phyloP scores from a whole-genome alignment of 768 basidiomycete genomes.

The Mrakia blollopis region DNA sequence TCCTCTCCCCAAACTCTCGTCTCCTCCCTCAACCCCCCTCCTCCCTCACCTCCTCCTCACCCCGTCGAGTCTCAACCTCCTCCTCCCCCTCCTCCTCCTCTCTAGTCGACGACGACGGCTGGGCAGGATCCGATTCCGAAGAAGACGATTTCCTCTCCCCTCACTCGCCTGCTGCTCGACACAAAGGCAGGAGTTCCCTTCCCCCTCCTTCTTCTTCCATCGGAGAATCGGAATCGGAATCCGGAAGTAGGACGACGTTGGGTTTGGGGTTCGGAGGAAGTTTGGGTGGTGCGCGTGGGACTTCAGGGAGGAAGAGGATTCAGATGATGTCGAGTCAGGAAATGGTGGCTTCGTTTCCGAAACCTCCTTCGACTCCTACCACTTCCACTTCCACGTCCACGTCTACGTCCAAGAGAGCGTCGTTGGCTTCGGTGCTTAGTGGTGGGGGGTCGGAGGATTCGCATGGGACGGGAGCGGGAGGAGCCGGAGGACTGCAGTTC shows the following conservation, averaged over 20 bases:
- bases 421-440: background rate
- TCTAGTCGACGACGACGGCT: background rate
- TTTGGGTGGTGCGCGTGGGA: no score
- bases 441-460: background rate
- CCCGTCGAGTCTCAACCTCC: background rate
- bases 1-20: constrained; percentile 1
- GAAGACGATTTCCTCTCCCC: background rate
- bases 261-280: no score
- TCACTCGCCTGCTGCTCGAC: background rate
- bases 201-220: background rate
- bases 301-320: background rate
- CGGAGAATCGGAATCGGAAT: no score
- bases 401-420: background rate
- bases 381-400: no score
- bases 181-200: background rate
- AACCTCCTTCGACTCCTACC: background rate
- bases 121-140: background rate
- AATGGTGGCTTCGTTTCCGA: constrained; percentile 1
- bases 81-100: background rate
- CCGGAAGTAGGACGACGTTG: no score
- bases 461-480: background rate
- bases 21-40: background rate
- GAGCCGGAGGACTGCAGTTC: background rate
- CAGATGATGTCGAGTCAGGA: background rate
- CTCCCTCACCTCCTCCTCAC: background rate